These are phyloP conservation scores for Cucurbita ficifolia DNA, from an alignment of 306 rosid genomes.

Conservation along the genomic window DNA sequence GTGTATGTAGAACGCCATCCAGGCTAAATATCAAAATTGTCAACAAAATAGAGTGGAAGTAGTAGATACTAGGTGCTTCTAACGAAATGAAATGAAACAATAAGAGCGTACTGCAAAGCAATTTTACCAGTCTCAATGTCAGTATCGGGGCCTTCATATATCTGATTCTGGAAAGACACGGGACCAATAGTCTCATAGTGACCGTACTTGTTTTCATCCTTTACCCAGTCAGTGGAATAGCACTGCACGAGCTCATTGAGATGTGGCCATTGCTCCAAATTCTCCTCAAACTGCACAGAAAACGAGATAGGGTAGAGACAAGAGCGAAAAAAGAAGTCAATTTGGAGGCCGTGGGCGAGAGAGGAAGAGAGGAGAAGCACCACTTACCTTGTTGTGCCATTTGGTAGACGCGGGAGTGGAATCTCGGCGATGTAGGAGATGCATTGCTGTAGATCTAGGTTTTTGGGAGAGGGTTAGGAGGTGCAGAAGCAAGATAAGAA, in stretches of 20 bases:
- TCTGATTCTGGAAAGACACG: slow-evolving; percentile 67
- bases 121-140: slow-evolving; percentile 78
- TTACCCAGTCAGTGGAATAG: slow-evolving; percentile 92
- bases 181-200: slow-evolving; percentile 61
- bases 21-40: not conserved
- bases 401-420: slow-evolving; percentile 62
- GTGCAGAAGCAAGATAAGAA: not conserved
- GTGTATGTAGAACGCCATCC: not conserved
- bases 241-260: slow-evolving; percentile 89
- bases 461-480: slow-evolving; percentile 12
- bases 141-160: slow-evolving; percentile 94
- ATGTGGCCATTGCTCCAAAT: slow-evolving; percentile 98
- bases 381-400: slow-evolving; percentile 82
- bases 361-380: not conserved
- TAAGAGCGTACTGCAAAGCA: not conserved
- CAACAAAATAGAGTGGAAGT: not conserved
- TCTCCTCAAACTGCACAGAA: slow-evolving; percentile 59
- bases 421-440: slow-evolving; percentile 91
- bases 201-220: slow-evolving; percentile 90
- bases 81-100: too few relatives aligned
- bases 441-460: slow-evolving; percentile 96
- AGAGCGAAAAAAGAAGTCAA: not conserved
- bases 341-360: not conserved
- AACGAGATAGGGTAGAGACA: not conserved
- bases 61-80: not conserved